Evolutionary conservation across 2,329 filamentous ascomycete genomes (phyloP).

Genomic region (Scopulariopsis brevicaulis): DNA sequence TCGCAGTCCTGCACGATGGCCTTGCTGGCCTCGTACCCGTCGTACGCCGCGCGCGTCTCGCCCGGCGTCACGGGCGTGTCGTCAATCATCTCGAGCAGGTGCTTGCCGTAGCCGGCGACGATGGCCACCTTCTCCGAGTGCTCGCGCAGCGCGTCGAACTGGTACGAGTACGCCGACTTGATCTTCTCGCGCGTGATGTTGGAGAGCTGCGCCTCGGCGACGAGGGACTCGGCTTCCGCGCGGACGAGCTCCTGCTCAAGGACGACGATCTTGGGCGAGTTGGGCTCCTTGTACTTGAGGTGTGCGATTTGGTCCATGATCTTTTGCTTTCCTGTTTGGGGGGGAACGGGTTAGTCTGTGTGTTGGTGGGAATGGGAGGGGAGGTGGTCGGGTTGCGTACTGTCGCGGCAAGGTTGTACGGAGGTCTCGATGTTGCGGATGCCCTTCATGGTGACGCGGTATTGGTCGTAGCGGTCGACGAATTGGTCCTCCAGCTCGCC

Average conservation of each 20-base stretch:
- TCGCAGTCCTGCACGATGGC: constrained; percentile 99
- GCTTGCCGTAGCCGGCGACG: constrained; percentile 95
- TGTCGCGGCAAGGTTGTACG: constrained; percentile 93
- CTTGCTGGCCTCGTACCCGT: constrained; percentile 97
- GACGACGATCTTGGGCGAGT: constrained; percentile 93
- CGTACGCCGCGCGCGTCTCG: constrained; percentile 90
- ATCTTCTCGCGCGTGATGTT: constrained; percentile 99
- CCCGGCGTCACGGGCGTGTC: constrained; percentile 95
- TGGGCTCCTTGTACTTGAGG: constrained; percentile 99
- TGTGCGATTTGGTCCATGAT: constrained; percentile 98
- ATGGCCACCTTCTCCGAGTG: constrained; percentile 98
- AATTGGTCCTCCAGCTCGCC: constrained; percentile 97
- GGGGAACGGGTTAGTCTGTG: not conserved
- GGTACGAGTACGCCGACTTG: constrained; percentile 95
- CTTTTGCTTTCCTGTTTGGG: constrained; percentile 77
- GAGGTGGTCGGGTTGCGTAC: constrained; percentile 39
- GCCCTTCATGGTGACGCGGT: constrained; percentile 98
- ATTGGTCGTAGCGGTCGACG: constrained; percentile 98
- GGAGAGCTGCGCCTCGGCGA: constrained; percentile 93
- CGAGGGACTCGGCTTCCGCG: constrained; percentile 95
- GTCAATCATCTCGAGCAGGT: constrained; percentile 92
- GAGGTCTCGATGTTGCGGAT: constrained; percentile 98
- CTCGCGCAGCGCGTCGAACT: constrained; percentile 94
- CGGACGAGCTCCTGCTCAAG: constrained; percentile 97
- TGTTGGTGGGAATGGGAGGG: not conserved